Base-by-base conservation (phyloP, 805 yeast genomes). In the Phaffomyces opuntiae region DNA sequence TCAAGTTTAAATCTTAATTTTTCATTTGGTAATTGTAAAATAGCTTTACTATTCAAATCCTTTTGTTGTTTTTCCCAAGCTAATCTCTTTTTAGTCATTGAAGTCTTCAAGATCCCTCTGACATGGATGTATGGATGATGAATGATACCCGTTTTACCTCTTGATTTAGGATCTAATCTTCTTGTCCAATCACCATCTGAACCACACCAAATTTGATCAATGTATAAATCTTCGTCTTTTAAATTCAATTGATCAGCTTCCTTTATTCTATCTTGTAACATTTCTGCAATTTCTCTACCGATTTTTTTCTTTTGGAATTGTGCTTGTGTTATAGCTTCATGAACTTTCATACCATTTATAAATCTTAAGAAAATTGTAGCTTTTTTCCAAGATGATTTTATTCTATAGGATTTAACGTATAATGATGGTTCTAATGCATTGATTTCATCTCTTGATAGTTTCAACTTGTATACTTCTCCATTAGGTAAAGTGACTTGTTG, bases 171-270 rank as follows among this genome's bases (percentile, higher is more conserved):
- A 55, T 91, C 96, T 9, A 80, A 65, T 62, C 93, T 76, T 63
- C 78, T 82, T 27, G 61, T 57, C 81, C 84, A 80, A 43, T 66
- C 59, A 19, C 96, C 96, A 64, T 91, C 98, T 47, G 89, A 81
- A 37, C 96, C 97, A 26, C 81, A 81, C 97, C 97, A 91, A 48
- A 89, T 78, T 59, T 86, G 86, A 38, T 82, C 78, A 46, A 91
- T 75, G 56, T 83, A 87, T 38, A 89, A 63, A 35, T 75, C 75
- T 48, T 82, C 76, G 24, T 79, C 75, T 49, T 81, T 66, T 49
- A 84, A 64, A 3, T 81, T 80, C 52, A 83, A 64, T 36, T 67
- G 69, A 47, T 75, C 68, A 21, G 90, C 88, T 57, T 87, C 88
- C 40, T 77, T 72, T 32, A 87, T 58, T 9, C 95, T 96, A 42